Base-by-base conservation (phyloP, 192 early-diverging fungal genomes). In the Paraglomus occultum region DNA sequence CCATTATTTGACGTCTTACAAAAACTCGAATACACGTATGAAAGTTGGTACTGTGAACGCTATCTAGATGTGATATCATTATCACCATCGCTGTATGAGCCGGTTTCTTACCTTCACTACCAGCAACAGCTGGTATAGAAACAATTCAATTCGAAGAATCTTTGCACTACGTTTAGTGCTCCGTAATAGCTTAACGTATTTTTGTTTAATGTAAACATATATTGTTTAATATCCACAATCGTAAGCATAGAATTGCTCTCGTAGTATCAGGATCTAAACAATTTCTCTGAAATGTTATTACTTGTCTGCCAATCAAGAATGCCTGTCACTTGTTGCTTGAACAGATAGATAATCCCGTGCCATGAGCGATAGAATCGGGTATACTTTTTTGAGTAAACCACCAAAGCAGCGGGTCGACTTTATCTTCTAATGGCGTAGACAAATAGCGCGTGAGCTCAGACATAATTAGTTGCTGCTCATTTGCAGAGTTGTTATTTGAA, bases 401-500 rank as follows among this genome's bases (percentile, higher is more conserved):
- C 45, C 18, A 63, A 15, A 39, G 12, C 17, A 65, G n/a, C 14
- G 64, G 43, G 6, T 62, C 17, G 12, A 8, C 45, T 14, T 63
- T 14, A 17, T 63, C 18, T 17, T 46, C 61, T 17, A 22, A 10
- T 10, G 61, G 6, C 10, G 47, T 47, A 18, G 17, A 62, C 11
- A 62, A 45, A 62, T 62, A 62, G 15, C 8, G 18, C 47, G 14
- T 17, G 3, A 47, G 18, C 48, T 51, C 8, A 22, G 49, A 20
- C 7, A 40, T 17, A 62, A 62, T 45, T 62, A n/a, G 23, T 45
- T 43, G 18, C 42, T 45, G 43, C 42, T 44, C 22, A 62, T 15
- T n/a, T 61, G 40, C 15, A 46, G 17, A 61, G 44, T 8, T 62
- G 44, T 62, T 23, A 23, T 44, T 62, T 62, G 59, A 62, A 62